These are phyloP conservation scores for Rhododendron ovatum DNA, from an alignment of 148 eudicot species.

Conservation along the genomic window DNA sequence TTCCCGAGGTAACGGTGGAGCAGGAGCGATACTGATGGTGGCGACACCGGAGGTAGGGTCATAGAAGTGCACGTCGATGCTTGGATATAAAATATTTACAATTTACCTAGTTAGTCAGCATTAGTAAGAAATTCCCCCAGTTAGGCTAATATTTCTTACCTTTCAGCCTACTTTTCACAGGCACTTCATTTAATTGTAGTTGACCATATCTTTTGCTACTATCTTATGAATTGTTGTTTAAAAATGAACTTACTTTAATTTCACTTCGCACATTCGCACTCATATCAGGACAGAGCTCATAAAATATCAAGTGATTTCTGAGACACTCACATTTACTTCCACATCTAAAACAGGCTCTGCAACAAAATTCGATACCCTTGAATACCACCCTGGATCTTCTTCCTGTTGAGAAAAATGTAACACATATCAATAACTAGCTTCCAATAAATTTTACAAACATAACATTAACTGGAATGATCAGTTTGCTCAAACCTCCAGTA, in stretches of 20 bases:
- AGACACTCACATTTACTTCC: conserved; percentile 72
- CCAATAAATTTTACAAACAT: neutral
- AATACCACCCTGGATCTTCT: conserved; percentile 98
- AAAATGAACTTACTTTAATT: neutral
- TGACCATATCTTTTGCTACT: neutral
- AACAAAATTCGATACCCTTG: conserved; percentile 59
- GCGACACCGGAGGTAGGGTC: neutral
- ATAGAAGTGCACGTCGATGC: neutral
- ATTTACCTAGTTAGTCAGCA: neutral
- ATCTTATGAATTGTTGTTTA: neutral
- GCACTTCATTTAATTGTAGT: neutral
- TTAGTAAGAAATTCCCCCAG: neutral
- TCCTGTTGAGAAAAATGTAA: conserved; percentile 39
- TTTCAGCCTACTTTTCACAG: neutral
- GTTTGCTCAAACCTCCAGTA: conserved; percentile 66
- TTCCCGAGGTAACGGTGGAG: neutral
- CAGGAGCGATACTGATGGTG: neutral
- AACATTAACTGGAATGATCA: neutral
- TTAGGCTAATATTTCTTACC: neutral
- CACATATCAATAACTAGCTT: neutral
- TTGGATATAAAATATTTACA: neutral
- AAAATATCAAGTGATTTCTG: neutral
- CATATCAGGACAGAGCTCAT: neutral
- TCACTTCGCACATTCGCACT: neutral
- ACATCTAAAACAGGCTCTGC: conserved; percentile 67